Conservation (phyloP, 345 rosid genomes). For the Leavenworthia alabamica region DNA sequence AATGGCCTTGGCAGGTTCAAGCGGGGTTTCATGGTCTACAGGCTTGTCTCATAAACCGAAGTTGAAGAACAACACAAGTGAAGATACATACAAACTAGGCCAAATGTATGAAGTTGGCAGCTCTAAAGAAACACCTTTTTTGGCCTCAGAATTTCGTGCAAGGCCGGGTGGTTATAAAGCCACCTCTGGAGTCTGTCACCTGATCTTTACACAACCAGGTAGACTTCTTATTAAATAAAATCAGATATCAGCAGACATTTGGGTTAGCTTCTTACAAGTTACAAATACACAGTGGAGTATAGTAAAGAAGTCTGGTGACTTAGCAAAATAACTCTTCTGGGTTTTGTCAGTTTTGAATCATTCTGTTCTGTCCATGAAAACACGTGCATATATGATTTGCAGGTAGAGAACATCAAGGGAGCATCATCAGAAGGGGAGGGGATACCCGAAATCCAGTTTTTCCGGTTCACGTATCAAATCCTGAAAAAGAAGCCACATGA, state of each 20-base stretch:
- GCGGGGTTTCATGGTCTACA: constrained; percentile 95
- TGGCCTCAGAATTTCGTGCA: constrained; percentile 33
- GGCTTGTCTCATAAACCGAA: constrained; percentile 50
- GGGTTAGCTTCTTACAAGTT: not conserved
- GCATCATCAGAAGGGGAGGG: constrained; percentile 21
- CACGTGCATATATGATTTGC: constrained; percentile 4
- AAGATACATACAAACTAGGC: constrained; percentile 16
- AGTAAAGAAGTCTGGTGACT: not conserved
- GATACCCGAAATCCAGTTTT: constrained; percentile 44
- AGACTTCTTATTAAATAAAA: not conserved
- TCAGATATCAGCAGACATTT: not conserved
- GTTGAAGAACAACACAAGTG: constrained; percentile 12
- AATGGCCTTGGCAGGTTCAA: constrained; percentile 95
- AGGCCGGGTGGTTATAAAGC: constrained; percentile 15
- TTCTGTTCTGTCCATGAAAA: not conserved
- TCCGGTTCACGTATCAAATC: constrained; percentile 36
- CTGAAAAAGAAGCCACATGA: constrained; percentile 42
- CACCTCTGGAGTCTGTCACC: constrained; percentile 35
- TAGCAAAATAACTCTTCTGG: constrained; percentile 2
- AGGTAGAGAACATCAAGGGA: constrained; percentile 49
- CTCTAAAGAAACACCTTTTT: constrained; percentile 22
- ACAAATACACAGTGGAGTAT: not conserved
- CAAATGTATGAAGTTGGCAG: constrained; percentile 26
- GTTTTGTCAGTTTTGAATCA: not conserved
- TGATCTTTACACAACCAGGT: constrained; percentile 48